Percentiles rank a stretch among this genome's conserved stretches.
Conservation (phyloP, 306 rosid species). For the Prunus kanzakura region DNA sequence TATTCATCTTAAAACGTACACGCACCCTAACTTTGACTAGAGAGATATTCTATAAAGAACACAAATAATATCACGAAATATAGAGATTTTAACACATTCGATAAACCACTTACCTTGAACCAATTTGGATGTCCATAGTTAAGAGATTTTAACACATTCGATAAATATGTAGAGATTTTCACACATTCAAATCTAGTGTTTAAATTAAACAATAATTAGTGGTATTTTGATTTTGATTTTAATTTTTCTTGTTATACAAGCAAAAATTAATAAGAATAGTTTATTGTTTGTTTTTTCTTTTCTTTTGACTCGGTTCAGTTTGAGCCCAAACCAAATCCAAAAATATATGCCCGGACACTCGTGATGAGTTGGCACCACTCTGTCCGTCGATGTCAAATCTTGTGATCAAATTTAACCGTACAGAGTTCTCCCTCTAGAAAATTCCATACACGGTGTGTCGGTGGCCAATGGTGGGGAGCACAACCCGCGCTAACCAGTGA, state of each 20-base stretch:
- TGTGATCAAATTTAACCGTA: not conserved
- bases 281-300: too few relatives aligned
- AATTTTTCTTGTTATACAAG: not conserved
- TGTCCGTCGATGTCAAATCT: not conserved
- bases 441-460: constrained; percentile 3
- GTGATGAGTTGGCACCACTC: not conserved
- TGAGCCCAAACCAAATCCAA: too few relatives aligned
- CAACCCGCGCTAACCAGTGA: not conserved
- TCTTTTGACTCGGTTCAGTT: too few relatives aligned
- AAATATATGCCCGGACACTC: too few relatives aligned
- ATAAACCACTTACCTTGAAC: not conserved
- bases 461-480: not conserved
- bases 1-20: not conserved
- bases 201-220: not conserved
- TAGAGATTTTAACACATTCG: not conserved
- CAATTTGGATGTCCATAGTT: not conserved
- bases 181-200: not conserved
- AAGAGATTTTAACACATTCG: not conserved
- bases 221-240: not conserved
- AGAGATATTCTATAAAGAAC: not conserved
- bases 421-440: not conserved
- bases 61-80: not conserved
- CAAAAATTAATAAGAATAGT: not conserved
- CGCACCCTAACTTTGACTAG: not conserved
- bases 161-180: too few relatives aligned